Conservation (phyloP, 208 protist species). For the Zelonia costaricensis region DNA sequence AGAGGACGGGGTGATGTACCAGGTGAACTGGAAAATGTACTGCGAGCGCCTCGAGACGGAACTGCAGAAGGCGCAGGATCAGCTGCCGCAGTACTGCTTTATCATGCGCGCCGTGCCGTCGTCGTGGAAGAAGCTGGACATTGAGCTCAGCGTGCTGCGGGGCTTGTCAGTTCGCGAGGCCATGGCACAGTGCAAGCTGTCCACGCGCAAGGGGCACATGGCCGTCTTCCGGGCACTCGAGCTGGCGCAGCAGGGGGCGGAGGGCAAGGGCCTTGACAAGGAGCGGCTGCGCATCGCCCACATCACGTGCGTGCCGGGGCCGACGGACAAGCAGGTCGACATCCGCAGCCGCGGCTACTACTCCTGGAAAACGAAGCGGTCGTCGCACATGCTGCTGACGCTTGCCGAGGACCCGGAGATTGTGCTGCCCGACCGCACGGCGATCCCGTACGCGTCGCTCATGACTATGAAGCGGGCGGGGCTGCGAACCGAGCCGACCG, state of each 20-base stretch:
- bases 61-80: conserved; percentile 76
- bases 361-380: conserved; percentile 91
- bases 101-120: conserved; percentile 86
- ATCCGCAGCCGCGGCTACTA: conserved; percentile 89
- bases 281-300: conserved; percentile 84
- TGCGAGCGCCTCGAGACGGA: conserved; percentile 88
- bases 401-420: conserved; percentile 89
- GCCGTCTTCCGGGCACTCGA: conserved; percentile 83
- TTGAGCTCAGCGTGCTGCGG: conserved; percentile 82
- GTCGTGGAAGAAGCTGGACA: conserved; percentile 92
- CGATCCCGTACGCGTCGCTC: conserved; percentile 85
- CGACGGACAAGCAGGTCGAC: conserved; percentile 92
- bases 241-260: conserved; percentile 85
- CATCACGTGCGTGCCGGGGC: conserved; percentile 82
- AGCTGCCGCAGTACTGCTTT: conserved; percentile 83
- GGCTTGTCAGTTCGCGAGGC: conserved; percentile 89
- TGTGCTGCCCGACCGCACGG: conserved; percentile 86
- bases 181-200: conserved; percentile 91
- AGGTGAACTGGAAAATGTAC: conserved; percentile 91
- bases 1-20: conserved; percentile 84
- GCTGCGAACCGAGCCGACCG: conserved; percentile 53
- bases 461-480: conserved; percentile 85
- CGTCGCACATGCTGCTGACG: conserved; percentile 81
- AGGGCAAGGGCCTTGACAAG: conserved; percentile 88
- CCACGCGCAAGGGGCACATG: conserved; percentile 85